These are phyloP conservation scores for Thalassiosira sp. DNA, from an alignment of 352 stramenopile genomes.

Conservation along the genomic window DNA sequence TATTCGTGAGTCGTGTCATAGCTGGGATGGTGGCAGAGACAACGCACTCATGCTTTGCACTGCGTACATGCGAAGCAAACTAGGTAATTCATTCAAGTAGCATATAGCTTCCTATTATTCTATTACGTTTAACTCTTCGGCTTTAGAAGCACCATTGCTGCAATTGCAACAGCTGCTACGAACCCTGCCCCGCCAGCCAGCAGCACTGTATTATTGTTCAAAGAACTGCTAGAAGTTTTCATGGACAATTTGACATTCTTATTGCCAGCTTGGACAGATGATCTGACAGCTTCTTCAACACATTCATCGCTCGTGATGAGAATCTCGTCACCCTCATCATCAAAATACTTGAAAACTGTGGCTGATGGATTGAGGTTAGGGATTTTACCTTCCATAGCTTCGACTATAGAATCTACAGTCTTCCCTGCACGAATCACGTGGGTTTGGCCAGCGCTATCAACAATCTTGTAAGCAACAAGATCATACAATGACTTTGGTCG, in stretches of 20 bases:
- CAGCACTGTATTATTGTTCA: slow-evolving; percentile 38
- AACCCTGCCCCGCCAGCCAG: slow-evolving; percentile 40
- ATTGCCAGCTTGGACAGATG: slow-evolving; percentile 54
- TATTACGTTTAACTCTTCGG: slow-evolving; percentile 43
- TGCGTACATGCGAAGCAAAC: too few species aligned
- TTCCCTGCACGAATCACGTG: slow-evolving; percentile 70
- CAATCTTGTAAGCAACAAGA: slow-evolving; percentile 76
- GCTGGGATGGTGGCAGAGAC: too few species aligned
- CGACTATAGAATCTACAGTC: slow-evolving; percentile 57
- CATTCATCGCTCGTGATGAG: slow-evolving; percentile 79
- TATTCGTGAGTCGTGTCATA: too few species aligned
- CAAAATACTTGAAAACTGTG: slow-evolving; percentile 77
- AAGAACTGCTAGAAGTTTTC: slow-evolving; percentile 25
- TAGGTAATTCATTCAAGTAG: not conserved
- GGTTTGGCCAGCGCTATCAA: slow-evolving; percentile 72
- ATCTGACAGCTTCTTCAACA: slow-evolving; percentile 69
- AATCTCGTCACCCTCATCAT: slow-evolving; percentile 83
- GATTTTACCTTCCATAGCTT: slow-evolving; percentile 66
- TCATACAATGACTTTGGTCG: slow-evolving; percentile 23
- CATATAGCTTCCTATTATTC: not conserved
- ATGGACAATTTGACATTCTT: slow-evolving; percentile 73
- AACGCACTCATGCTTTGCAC: too few species aligned
- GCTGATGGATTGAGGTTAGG: slow-evolving; percentile 32
- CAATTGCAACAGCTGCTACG: slow-evolving; percentile 33
- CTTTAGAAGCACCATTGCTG: slow-evolving; percentile 39